phyloP scores from a whole-genome alignment of 176 grass and related monocot genomes.

The Tuctoria greenei region DNA sequence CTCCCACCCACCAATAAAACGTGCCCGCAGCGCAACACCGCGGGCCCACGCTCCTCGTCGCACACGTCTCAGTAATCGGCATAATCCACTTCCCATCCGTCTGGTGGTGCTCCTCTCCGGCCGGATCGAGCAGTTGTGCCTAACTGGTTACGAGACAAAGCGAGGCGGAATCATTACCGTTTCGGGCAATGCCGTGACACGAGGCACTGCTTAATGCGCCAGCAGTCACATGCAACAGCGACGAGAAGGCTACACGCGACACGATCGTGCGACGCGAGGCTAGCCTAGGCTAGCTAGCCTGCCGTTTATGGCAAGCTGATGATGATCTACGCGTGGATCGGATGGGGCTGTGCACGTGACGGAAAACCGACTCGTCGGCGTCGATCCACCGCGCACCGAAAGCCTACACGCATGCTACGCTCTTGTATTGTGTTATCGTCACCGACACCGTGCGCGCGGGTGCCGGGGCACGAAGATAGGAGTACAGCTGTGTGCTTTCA shows the following conservation, averaged over 20 bases:
- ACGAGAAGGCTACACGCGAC: too few relatives aligned
- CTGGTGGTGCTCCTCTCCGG: too few relatives aligned
- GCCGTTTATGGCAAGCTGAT: background rate
- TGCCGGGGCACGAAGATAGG: background rate
- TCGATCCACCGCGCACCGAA: background rate
- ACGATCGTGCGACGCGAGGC: background rate
- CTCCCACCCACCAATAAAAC: constrained; percentile 22
- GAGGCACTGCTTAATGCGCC: background rate
- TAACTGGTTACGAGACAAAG: background rate
- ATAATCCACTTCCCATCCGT: background rate
- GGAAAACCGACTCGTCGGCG: background rate
- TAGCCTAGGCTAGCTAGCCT: too few relatives aligned
- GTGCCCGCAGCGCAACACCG: background rate
- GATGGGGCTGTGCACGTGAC: background rate
- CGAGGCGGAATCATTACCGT: background rate
- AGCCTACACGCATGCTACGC: background rate
- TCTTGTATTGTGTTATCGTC: background rate
- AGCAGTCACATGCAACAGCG: background rate
- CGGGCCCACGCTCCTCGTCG: background rate
- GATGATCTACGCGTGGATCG: background rate
- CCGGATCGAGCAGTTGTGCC: constrained; percentile 19
- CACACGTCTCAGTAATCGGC: background rate
- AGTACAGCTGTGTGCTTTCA: background rate
- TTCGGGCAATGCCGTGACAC: constrained; percentile 15
- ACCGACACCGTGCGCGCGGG: background rate